Evolutionary conservation across 202 grass and related monocot species (phyloP), one percentile per base, ranked within the genome.

Genomic region (Miscanthus sacchariflorus): DNA sequence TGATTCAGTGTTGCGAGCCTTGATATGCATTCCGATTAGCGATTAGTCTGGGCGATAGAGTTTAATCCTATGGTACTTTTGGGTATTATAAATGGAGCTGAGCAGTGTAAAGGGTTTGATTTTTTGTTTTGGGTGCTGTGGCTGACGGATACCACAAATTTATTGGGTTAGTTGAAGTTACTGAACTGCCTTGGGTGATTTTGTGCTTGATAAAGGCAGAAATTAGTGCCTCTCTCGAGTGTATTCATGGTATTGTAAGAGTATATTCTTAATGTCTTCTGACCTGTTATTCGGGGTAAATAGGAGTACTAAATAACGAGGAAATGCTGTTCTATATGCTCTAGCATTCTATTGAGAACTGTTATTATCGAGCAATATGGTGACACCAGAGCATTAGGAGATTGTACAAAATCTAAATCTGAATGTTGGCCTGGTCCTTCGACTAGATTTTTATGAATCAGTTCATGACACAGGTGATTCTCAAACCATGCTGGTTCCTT

Each of bases 401-500:
- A 2, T 0, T 21, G 42, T 48, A 48, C 24, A 73, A 73, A 73
- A 83, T 58, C n/a, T 78, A 7, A 71, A 76, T 65, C 25, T 78
- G 18, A 18, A 6, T 72, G 10, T 33, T 48, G 17, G 25, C 27
- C 43, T 48, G 24, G 2, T 83, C 19, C 56, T 45, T 83, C n/a
- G 45, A 44, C 10, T 64, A 38, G 19, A 50, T 88, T 13, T 54
- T 4, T 25, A 81, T 36, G 19, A 30, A 39, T 49, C 77, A 76
- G 9, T 10, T 76, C 58, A 18, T 85, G 54, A 72, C 0, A 1
- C 1, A 5, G 15, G 68, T 80, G 72, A 73, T 72, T 75, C 24
- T 15, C 3, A 82, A 83, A 87, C 43, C 5, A 1, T 12, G 25
- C 18, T 6, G 68, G 66, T 80, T 87, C 75, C 7, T 61, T 84